Percentiles rank a stretch among this genome's conserved stretches.
phyloP scores from a whole-genome alignment of 2,329 filamentous ascomycete genomes.

The Fusarium brevicatenulatum region DNA sequence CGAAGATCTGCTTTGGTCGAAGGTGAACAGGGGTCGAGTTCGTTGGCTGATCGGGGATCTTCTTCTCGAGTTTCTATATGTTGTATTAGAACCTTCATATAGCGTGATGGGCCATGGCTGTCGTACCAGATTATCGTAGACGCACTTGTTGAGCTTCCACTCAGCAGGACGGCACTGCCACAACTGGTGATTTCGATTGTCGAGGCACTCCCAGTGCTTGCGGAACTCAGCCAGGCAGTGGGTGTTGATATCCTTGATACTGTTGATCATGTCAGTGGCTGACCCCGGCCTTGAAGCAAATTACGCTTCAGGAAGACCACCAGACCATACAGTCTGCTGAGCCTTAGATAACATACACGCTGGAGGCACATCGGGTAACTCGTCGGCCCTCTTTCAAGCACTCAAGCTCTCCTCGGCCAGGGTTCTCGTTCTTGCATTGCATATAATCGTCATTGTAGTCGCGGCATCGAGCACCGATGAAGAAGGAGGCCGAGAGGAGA shows the following conservation, averaged over 20 bases:
- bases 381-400: conserved; percentile 97
- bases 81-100: conserved; percentile 9
- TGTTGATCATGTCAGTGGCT: conserved; percentile 51
- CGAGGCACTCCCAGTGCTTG: conserved; percentile 93
- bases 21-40: conserved; percentile 79
- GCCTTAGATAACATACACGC: conserved; percentile 76
- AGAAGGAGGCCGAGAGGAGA: conserved; percentile 90
- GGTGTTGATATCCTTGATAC: conserved; percentile 95
- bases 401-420: conserved; percentile 89
- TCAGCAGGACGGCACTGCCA: conserved; percentile 94
- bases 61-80: conserved; percentile 80
- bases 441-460: conserved; percentile 99
- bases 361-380: conserved; percentile 94
- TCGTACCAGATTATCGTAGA: conserved; percentile 92
- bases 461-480: conserved; percentile 95
- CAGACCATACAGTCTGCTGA: neutral
- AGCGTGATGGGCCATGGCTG: neutral
- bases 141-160: conserved; percentile 92
- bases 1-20: conserved; percentile 71
- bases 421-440: conserved; percentile 97
- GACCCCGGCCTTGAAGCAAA: neutral
- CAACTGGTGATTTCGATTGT: conserved; percentile 97
- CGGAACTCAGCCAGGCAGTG: conserved; percentile 92
- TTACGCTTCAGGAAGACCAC: neutral
- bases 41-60: conserved; percentile 77